Evolutionary conservation across 164 flowering plant species (phyloP), one percentile per base, ranked within the genome.

Genomic region (Kalanchoe fedtschenkoi): DNA sequence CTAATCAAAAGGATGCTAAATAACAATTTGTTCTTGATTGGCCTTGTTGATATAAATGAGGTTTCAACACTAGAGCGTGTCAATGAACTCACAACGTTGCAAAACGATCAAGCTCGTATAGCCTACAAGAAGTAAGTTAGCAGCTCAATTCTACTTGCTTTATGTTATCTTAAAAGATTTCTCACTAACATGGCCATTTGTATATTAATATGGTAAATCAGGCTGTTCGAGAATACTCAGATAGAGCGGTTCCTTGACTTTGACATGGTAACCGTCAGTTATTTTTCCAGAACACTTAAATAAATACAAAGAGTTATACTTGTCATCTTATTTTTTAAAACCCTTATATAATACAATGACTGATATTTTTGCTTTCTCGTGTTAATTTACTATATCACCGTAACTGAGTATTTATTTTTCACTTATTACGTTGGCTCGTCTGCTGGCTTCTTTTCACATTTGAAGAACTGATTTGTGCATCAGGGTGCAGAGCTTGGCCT

Each of bases 401-500:
- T n/a, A n/a, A n/a, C n/a, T n/a, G n/a, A n/a, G n/a, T n/a, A n/a
- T 28, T 15, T 22, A 56, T 44, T 1, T 46, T 14, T 5, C 21
- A 33, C 60, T 32, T 15, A 19, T 37, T n/a, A n/a, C n/a, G n/a
- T n/a, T n/a, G n/a, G n/a, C n/a, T n/a, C n/a, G n/a, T n/a, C n/a
- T n/a, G n/a, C n/a, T n/a, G n/a, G n/a, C n/a, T n/a, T n/a, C n/a
- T n/a, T 68, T 62, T 57, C 30, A 24, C 22, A 43, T 14, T 41
- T 39, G 5, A 58, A 58, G 33, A 37, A 11, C 56, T 41, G 9
- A 24, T 17, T 0, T 10, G 17, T 62, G 24, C 59, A 22, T 17
- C 73, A 91, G 97, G 86, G 82, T 42, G 62, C 15, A 71, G 95
- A 89, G 71, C 76, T 85, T 72, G 91, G 82, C 35, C 66, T 84